Conservation (phyloP, 2,329 filamentous ascomycete genomes). For the Scortechinia acanthostroma region DNA sequence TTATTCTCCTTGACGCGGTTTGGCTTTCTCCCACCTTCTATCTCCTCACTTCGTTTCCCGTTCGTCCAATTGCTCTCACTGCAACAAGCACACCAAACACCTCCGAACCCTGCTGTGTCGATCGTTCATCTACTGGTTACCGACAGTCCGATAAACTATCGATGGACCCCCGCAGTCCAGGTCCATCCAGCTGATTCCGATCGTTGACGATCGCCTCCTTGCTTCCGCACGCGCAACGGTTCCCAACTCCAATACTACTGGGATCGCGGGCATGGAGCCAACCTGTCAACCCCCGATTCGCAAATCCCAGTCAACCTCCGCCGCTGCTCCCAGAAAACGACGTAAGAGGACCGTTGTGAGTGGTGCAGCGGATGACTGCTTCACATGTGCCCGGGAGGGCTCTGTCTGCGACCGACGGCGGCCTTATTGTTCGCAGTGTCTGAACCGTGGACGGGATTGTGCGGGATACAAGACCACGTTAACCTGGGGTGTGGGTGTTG, state of each 20-base stretch:
- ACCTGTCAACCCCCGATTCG: not conserved
- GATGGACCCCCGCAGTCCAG: not conserved
- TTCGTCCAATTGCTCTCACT: no score
- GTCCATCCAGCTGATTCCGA: no score
- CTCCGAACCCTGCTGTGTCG: no score
- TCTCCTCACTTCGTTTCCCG: no score
- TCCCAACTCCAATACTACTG: not conserved
- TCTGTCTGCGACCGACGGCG: conserved; percentile 51
- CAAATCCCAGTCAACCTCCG: not conserved
- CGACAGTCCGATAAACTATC: no score
- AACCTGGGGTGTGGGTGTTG: conserved; percentile 63
- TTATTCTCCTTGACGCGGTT: no score
- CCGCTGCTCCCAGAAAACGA: conserved; percentile 26
- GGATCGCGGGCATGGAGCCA: no score
- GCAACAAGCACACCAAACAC: no score
- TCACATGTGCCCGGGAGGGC: conserved; percentile 47
- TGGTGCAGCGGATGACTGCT: conserved; percentile 58
- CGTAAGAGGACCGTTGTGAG: conserved; percentile 51
- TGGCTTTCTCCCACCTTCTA: no score
- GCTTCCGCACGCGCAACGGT: not conserved
- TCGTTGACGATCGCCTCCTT: not conserved
- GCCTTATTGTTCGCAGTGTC: conserved; percentile 58
- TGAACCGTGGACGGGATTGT: conserved; percentile 53
- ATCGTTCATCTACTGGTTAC: no score
- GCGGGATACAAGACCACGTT: conserved; percentile 60